Evolutionary conservation across 225 moss, liverwort and hornwort species (phyloP).

Genomic region (Pseudoscleropodium purum): DNA sequence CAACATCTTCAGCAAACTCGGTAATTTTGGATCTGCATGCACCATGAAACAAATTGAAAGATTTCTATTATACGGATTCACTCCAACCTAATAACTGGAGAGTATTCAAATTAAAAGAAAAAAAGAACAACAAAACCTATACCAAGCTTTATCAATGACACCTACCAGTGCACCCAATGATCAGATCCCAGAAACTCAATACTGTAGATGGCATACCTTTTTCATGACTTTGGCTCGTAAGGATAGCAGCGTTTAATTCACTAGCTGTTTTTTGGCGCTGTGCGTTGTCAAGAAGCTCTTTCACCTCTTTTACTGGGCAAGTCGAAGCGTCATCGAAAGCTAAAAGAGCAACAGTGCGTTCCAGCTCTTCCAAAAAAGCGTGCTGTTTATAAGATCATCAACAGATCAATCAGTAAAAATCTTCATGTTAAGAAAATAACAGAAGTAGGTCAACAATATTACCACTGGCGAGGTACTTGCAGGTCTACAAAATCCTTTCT

Average conservation of each 20-base stretch:
- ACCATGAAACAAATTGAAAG: not conserved
- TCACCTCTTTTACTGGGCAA: conserved; percentile 90
- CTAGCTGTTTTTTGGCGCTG: conserved; percentile 98
- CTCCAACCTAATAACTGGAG: not conserved
- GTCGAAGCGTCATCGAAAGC: conserved; percentile 89
- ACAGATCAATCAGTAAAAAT: not conserved
- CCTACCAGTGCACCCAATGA: not conserved
- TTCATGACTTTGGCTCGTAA: conserved; percentile 94
- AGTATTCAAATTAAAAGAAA: not conserved
- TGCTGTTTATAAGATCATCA: conserved; percentile 33
- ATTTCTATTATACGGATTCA: not conserved
- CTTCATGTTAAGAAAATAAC: not conserved
- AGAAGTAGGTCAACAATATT: not conserved
- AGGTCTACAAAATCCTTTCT: not conserved
- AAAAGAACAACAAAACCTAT: not conserved
- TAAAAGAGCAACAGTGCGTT: conserved; percentile 79
- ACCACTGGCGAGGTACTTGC: not conserved
- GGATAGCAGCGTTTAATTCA: conserved; percentile 88
- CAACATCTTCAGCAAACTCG: conserved; percentile 89
- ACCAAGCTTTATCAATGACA: not conserved
- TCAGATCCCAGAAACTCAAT: not conserved
- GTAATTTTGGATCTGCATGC: conserved; percentile 82
- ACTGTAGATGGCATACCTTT: conserved; percentile 43
- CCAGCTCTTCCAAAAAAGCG: conserved; percentile 86
- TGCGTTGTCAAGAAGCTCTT: conserved; percentile 83